phyloP scores from a whole-genome alignment of 2,329 filamentous ascomycete species.

The Neonectria coccinea region DNA sequence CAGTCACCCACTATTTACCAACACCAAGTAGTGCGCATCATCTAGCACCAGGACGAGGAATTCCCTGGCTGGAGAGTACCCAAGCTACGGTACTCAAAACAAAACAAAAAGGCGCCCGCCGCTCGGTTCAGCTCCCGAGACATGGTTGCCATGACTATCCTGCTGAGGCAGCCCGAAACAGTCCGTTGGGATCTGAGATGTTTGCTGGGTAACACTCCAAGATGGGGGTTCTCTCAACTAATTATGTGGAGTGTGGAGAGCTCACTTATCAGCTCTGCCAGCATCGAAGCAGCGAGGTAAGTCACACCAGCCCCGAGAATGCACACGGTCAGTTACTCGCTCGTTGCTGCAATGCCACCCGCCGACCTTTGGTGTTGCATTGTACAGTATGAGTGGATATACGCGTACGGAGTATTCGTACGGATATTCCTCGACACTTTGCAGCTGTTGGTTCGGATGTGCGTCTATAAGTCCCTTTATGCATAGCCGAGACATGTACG shows the following conservation, averaged over 20 bases:
- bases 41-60: constrained; percentile 6
- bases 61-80: constrained; percentile 11
- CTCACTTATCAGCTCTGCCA: constrained; percentile 11
- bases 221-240: not conserved
- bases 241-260: not conserved
- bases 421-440: not conserved
- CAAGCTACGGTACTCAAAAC: not conserved
- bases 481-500: constrained; percentile 1
- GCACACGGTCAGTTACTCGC: constrained; percentile 9
- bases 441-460: not conserved
- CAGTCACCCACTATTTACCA: not conserved
- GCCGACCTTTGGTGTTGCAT: not conserved
- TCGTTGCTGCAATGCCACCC: constrained; percentile 3
- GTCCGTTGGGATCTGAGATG: constrained; percentile 8
- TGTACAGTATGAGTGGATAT: not conserved
- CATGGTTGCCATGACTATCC: not conserved
- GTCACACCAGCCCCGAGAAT: constrained; percentile 13
- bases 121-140: constrained; percentile 20
- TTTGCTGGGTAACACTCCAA: constrained; percentile 6
- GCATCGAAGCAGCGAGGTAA: constrained; percentile 1
- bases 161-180: not conserved
- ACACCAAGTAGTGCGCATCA: constrained; percentile 10
- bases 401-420: not conserved
- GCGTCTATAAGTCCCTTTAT: not conserved
- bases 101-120: not conserved